Evolutionary conservation across 2,329 filamentous ascomycete genomes (phyloP).

Genomic region (Beauveria asiatica): DNA sequence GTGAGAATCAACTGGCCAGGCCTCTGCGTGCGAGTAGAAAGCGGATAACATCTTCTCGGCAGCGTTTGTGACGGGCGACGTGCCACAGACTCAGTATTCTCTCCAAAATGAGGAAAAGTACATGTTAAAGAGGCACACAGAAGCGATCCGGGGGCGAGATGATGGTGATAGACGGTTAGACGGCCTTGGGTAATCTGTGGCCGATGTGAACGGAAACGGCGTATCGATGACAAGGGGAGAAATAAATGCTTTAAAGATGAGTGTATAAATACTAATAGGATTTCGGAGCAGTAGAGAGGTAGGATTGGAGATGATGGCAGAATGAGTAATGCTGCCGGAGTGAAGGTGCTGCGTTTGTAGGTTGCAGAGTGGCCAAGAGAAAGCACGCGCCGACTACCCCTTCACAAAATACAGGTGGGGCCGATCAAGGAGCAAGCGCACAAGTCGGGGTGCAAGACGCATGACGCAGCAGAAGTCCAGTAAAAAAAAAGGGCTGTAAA

Average conservation of each 20-base stretch:
- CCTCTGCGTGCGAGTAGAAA: constrained; percentile 6
- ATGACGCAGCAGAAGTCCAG: no score
- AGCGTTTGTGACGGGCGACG: neutral
- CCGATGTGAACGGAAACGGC: neutral
- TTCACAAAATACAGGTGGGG: neutral
- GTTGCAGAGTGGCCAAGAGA: neutral
- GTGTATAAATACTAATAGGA: neutral
- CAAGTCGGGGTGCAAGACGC: no score
- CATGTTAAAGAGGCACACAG: neutral
- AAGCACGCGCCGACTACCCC: no score
- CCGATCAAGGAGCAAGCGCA: no score
- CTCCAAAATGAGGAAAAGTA: neutral
- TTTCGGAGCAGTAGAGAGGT: neutral
- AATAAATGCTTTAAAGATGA: neutral
- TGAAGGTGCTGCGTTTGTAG: neutral
- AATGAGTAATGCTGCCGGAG: neutral
- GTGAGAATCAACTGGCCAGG: neutral
- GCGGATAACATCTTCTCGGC: constrained; percentile 2
- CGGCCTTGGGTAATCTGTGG: neutral
- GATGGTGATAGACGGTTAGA: neutral
- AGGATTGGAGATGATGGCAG: neutral
- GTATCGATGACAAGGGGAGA: neutral
- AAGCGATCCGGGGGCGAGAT: neutral
- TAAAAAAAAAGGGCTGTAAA: no score
- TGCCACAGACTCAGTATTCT: neutral